Conservation (phyloP, 1,139 yeast species). For the Hyphopichia fennica region DNA sequence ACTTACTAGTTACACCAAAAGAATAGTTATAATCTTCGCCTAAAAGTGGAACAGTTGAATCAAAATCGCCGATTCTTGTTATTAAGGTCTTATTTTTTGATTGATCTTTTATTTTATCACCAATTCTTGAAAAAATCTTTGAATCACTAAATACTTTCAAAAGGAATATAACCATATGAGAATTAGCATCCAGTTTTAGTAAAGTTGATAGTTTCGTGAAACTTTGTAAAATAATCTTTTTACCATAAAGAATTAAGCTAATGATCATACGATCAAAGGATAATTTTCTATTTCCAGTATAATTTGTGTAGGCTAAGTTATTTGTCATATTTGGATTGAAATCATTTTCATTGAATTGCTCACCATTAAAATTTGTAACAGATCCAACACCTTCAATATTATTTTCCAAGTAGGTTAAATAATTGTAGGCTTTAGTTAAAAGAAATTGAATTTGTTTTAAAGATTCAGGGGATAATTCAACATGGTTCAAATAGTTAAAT, state of each 20-base stretch:
- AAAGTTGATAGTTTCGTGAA: constrained; percentile 30
- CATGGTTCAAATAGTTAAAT: constrained; percentile 39
- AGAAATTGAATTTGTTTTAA: constrained; percentile 45
- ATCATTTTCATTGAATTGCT: constrained; percentile 27
- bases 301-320: constrained; percentile 31
- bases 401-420: constrained; percentile 42
- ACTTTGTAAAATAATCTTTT: constrained; percentile 35
- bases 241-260: constrained; percentile 35
- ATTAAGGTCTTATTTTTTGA: constrained; percentile 17
- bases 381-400: constrained; percentile 35
- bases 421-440: constrained; percentile 43
- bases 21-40: constrained; percentile 36
- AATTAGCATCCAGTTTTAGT: constrained; percentile 38
- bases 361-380: constrained; percentile 32
- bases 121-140: constrained; percentile 29
- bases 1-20: constrained; percentile 44
- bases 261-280: constrained; percentile 29
- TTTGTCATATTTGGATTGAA: constrained; percentile 32
- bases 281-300: constrained; percentile 19
- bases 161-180: constrained; percentile 41
- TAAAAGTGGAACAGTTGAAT: constrained; percentile 20
- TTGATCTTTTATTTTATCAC: constrained; percentile 22
- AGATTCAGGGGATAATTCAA: constrained; percentile 43
- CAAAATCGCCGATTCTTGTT: constrained; percentile 23
- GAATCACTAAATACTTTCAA: constrained; percentile 42